A percentile compares a stretch with the other conserved stretches of the same genome.
Conservation (phyloP, 495 filamentous ascomycete species). For the Hypoxylon subgilvum region DNA sequence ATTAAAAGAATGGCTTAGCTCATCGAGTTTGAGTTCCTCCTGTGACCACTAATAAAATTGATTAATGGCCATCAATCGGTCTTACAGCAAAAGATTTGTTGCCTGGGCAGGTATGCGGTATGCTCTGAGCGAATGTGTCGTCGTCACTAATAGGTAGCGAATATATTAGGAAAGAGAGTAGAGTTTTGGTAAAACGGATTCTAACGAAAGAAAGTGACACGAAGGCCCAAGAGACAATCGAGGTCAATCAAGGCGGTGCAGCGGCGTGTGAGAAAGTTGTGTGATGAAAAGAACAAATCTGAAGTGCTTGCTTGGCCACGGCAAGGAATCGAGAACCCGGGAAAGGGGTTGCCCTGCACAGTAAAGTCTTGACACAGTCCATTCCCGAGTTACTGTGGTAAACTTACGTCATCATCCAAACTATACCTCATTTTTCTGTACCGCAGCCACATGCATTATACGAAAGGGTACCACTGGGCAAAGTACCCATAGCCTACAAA, state of each 20-base stretch:
- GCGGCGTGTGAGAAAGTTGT: slow-evolving; percentile 6
- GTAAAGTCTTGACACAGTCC: slow-evolving; percentile 12
- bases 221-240: slow-evolving; percentile 13
- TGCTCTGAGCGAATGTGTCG: slow-evolving; percentile 12
- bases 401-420: slow-evolving; percentile 27
- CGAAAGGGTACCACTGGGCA: too few relatives aligned
- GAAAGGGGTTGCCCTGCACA: neutral
- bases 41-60: slow-evolving; percentile 4
- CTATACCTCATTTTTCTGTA: slow-evolving; percentile 11
- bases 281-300: slow-evolving; percentile 20
- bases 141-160: slow-evolving; percentile 18
- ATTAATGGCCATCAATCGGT: slow-evolving; percentile 16
- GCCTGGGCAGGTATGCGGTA: neutral
- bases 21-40: slow-evolving; percentile 18
- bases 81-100: neutral
- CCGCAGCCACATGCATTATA: neutral
- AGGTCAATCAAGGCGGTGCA: slow-evolving; percentile 9
- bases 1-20: slow-evolving; percentile 21
- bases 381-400: slow-evolving; percentile 14
- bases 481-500: too few relatives aligned
- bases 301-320: slow-evolving; percentile 14
- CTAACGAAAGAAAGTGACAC: slow-evolving; percentile 25
- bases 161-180: slow-evolving; percentile 9
- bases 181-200: neutral
- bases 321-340: slow-evolving; percentile 16